Evolutionary conservation across 2,329 filamentous ascomycete species (phyloP), one percentile per base, ranked within the genome.

Genomic region (Xylaria sp.): DNA sequence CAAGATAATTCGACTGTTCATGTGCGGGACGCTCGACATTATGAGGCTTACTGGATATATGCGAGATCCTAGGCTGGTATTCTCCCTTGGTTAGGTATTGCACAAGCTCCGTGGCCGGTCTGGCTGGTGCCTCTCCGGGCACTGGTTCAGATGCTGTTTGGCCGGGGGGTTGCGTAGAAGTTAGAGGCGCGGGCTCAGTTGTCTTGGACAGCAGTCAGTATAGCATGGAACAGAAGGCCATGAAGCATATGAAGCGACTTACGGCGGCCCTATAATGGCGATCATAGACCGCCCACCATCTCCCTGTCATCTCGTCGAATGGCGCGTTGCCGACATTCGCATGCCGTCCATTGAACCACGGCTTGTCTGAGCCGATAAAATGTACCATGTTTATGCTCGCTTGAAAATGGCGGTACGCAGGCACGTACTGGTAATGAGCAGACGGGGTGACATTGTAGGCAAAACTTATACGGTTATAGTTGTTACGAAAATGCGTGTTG

Each of bases 391-490:
- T 94, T 76, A 99, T 97, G 75, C 89, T 92, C 57, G 92, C 92
- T 81, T 97, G 93, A 80, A 97, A 97, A 84, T 98, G 94, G 73
- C 90, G 89, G 82, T 97, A 99, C 62, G 96, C 96, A 13, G 96
- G 96, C 65, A 98, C 87, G 82, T 98, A 99, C 82, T 99, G 96
- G 83, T 99, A 99, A 80, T 97, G 94, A 28, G 92, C 94, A 71
- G 93, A 98, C 0, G 96, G 96, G 0, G 96, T 99, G 81, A 96
- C 96, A 80, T 99, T 99, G 85, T 98, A 99, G 60, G 91, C 91
- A 82, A 99, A 99, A 82, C 93, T 94, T 77, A 99, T 82, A 73
- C 94, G 90, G 81, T 98, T 91, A 88, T 91, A 97, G 70, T 88
- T 88, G 79, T 91, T 85, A 82, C 91, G 88, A 82, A 96, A 99